phyloP scores from a whole-genome alignment of 441 rosid species.

The Biscutella laevigata region DNA sequence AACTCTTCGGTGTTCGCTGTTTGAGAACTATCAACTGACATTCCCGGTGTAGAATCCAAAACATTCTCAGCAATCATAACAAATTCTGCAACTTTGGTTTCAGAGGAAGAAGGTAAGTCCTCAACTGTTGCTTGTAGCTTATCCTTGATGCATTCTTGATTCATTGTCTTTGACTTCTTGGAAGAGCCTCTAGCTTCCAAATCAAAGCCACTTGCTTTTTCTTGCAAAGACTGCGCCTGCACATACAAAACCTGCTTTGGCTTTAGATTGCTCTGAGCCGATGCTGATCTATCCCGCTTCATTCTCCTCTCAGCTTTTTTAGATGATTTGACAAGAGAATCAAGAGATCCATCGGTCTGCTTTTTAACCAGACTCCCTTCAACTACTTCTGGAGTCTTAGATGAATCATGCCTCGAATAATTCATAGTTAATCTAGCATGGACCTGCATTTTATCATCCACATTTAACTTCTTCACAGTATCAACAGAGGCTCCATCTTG shows the following conservation, averaged over 20 bases:
- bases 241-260: background rate
- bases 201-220: slow-evolving; percentile 11
- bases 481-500: slow-evolving; percentile 3
- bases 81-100: background rate
- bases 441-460: background rate
- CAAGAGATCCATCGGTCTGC: background rate
- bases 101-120: background rate
- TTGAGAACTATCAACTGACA: background rate
- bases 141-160: background rate
- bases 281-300: background rate
- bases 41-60: background rate
- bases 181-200: background rate
- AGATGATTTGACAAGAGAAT: too few relatives aligned
- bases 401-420: background rate
- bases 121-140: background rate
- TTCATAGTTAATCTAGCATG: background rate
- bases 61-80: slow-evolving; percentile 1
- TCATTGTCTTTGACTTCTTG: slow-evolving; percentile 3
- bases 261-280: background rate
- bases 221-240: slow-evolving; percentile 13
- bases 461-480: background rate
- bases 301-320: too few relatives aligned
- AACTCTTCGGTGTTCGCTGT: background rate
- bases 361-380: slow-evolving; percentile 4
- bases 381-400: background rate